Evolutionary conservation across 2,329 filamentous ascomycete genomes (phyloP).

Genomic region (Magnaporthiopsis incrustans): DNA sequence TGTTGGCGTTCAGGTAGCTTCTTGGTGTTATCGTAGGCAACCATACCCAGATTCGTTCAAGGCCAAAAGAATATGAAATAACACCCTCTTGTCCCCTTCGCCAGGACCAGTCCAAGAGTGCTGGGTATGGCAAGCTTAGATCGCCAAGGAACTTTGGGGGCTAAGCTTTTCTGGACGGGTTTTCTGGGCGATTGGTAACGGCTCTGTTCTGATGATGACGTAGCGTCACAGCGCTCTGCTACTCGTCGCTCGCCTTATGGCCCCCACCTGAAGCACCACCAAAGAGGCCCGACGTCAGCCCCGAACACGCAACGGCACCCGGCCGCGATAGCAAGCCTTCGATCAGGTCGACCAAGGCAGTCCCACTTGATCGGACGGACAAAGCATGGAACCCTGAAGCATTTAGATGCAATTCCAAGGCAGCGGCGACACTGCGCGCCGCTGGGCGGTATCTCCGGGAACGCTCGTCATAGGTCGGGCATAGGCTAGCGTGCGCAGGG

Average conservation of each 20-base stretch:
- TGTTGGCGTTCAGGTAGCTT: not conserved
- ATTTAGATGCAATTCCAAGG: not conserved
- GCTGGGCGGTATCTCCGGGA: not conserved
- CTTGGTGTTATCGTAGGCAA: not conserved
- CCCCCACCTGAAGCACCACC: too few species aligned
- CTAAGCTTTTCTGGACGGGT: not conserved
- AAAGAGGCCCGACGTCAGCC: not conserved
- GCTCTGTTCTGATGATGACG: not conserved
- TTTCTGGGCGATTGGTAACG: not conserved
- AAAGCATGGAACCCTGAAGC: not conserved
- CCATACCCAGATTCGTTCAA: not conserved
- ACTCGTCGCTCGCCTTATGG: too few species aligned
- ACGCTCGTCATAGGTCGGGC: not conserved
- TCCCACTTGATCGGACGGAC: not conserved
- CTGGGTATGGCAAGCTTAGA: not conserved
- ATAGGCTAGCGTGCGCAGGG: too few species aligned
- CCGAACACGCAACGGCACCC: not conserved
- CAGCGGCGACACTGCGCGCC: not conserved
- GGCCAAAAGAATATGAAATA: not conserved
- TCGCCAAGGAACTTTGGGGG: not conserved
- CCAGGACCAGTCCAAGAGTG: not conserved
- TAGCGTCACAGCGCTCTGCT: too few species aligned
- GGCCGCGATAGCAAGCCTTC: not conserved
- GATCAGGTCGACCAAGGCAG: not conserved
- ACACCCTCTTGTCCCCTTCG: too few species aligned